Evolutionary conservation across 805 yeast species (phyloP), one percentile per base, ranked within the genome.

Genomic region (Myxozyma udenii): DNA sequence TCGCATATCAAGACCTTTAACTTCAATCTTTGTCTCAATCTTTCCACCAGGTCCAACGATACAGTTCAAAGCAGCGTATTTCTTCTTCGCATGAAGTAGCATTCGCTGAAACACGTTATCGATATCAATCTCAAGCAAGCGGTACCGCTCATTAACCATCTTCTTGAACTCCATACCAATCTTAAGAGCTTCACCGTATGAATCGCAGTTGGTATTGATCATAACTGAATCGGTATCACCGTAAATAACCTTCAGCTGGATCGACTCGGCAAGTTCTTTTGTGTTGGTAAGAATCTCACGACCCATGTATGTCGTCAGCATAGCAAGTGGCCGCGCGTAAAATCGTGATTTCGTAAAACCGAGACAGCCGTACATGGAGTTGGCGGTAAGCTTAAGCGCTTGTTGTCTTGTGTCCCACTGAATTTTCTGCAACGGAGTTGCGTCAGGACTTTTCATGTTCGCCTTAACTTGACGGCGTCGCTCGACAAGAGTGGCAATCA

Each of bases 161-260:
- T 74, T 67, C 67, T 93, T 93, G 73, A 93, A 91, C 44, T 83
- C 84, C 44, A 83, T 83, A 26, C 98, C 99, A 57, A 89, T 83
- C 61, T 77, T 76, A 40, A 87, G 68, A 0, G 98, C 96, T 41
- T 87, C 95, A 23, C 71, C 68, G 67, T 78, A 85, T 28, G 71
- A 76, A 50, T 77, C 79, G 41, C 81, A 82, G 25, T 89, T 89
- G 2, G 98, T 88, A 68, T 91, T 95, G 66, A 93, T 88, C 98
- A 93, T 93, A 47, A 93, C 97, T 32, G 98, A 93, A 74, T 93
- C 98, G 0, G 98, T 93, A 72, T 93, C 98, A 75, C 98, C 98
- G 65, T 93, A 93, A 12, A 93, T 87, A 44, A 95, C 98, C 49
- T 87, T 75, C 53, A 93, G 74, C 0, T 85, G 85, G 62, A 85